Conservation (phyloP, 2,329 filamentous ascomycete species). For the Fusarium citri region DNA sequence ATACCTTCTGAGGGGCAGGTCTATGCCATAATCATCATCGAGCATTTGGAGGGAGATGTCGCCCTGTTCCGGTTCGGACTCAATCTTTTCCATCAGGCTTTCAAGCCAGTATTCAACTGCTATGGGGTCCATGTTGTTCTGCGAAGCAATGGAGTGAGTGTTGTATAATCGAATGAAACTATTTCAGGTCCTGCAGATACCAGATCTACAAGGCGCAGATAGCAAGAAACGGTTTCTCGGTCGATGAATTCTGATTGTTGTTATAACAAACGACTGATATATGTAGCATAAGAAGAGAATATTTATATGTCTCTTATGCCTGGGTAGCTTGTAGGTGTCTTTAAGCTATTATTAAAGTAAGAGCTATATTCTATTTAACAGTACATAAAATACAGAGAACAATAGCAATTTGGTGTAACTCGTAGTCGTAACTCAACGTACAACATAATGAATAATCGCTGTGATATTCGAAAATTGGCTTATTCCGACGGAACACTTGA, state of each 20-base stretch:
- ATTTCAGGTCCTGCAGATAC: not conserved
- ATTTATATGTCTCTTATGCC: not conserved
- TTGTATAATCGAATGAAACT: not conserved
- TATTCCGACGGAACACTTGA: not conserved
- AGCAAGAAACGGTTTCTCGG: rapidly evolving
- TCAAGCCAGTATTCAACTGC: not conserved
- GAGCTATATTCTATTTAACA: not conserved
- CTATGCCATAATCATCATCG: not conserved
- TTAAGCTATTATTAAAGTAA: not conserved
- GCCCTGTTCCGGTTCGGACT: not conserved
- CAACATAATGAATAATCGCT: not conserved
- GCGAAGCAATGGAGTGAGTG: not conserved
- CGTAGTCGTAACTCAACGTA: rapidly evolving
- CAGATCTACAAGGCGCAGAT: not conserved
- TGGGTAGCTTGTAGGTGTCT: not conserved
- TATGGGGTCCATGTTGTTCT: not conserved
- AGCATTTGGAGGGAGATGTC: not conserved
- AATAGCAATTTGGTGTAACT: not conserved
- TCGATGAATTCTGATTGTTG: rapidly evolving
- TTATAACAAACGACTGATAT: rapidly evolving
- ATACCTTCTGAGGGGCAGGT: not conserved
- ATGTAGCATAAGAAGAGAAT: not conserved
- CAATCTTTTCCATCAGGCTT: not conserved
- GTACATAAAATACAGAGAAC: not conserved
- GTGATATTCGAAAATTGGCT: not conserved